Evolutionary conservation across 495 filamentous ascomycete species (phyloP), one percentile per base, ranked within the genome.

Genomic region (Rusavskia elegans): DNA sequence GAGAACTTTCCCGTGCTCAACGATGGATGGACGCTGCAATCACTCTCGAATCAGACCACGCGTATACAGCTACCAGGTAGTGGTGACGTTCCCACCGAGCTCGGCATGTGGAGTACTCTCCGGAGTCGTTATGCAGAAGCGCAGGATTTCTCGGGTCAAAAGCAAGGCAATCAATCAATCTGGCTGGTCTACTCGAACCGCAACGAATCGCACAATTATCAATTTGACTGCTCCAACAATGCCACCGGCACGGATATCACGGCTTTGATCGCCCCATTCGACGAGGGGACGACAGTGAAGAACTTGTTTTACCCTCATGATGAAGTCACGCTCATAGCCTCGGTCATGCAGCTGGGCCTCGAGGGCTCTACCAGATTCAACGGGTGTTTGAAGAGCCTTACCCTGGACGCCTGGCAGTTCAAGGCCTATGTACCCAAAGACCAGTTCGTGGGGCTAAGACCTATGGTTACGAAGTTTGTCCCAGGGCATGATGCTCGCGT

Each of bases 141-240:
- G 9, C 73, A 71, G 16, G 61, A 66, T 20, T 74, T 72, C 45
- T 63, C 66, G 1, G 65, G 57, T 19, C 57, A 75, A 11, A 82
- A 86, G 58, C 59, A 54, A 7, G 70, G 71, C 6, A 79, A 82
- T 30, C 71, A 77, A 49, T 67, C 72, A 0, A 69, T 85, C 5
- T 86, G 82, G 83, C 61, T 85, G 13, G 66, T 87, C 1, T 85
- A 83, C 58, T 72, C 77, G 32, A 87, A 87, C 57, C 70, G 71
- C 38, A 76, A 80, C 57, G 61, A 64, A 9, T 70, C 70, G 1
- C 71, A 71, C n/a, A 71, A 66, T 2, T 85, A 82, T 61, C 63
- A 66, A 1, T 84, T 84, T 52, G 70, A 83, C 53, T 85, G 83
- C 62, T 65, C 50, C 48, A 64, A 75, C 57, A 32, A 29, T 5